Conservation (phyloP, 2,329 filamentous ascomycete genomes). For the Colletotrichum gigasporum region DNA sequence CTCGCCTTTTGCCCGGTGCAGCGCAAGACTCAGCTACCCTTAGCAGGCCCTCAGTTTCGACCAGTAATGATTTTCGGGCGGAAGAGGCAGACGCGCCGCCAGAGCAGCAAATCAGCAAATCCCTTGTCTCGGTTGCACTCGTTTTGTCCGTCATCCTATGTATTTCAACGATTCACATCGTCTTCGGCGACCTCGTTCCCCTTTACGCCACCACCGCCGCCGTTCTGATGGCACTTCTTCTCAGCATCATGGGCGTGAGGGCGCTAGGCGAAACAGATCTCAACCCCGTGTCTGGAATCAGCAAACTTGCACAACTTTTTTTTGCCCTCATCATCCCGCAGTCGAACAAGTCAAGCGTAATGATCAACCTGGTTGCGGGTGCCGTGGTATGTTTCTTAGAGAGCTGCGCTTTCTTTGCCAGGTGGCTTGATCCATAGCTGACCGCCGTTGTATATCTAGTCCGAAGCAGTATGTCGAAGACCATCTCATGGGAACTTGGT, state of each 20-base stretch:
- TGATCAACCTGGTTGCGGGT: slow-evolving; percentile 94
- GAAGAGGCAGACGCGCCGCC: slow-evolving; percentile 90
- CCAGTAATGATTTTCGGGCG: neutral
- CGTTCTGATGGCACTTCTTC: slow-evolving; percentile 83
- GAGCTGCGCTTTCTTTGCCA: neutral
- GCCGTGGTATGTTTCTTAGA: slow-evolving; percentile 67
- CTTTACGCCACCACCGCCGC: slow-evolving; percentile 79
- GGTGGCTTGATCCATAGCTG: neutral
- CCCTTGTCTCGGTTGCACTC: slow-evolving; percentile 78
- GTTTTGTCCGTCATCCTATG: slow-evolving; percentile 81
- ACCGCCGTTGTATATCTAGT: slow-evolving; percentile 37
- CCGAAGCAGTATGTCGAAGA: slow-evolving; percentile 48
- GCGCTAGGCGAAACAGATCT: slow-evolving; percentile 86
- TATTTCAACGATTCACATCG: slow-evolving; percentile 80
- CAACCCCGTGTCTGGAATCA: slow-evolving; percentile 96
- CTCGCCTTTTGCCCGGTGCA: slow-evolving; percentile 7
- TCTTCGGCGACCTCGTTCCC: slow-evolving; percentile 86
- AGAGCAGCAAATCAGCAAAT: slow-evolving; percentile 80
- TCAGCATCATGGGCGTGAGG: slow-evolving; percentile 78
- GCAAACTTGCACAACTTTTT: slow-evolving; percentile 93
- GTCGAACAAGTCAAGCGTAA: slow-evolving; percentile 82
- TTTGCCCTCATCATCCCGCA: slow-evolving; percentile 91
- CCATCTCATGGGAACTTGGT: neutral
- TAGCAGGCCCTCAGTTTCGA: neutral
- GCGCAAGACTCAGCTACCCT: neutral